phyloP scores from a whole-genome alignment of 768 basidiomycete genomes.

The Amanita muscaria region DNA sequence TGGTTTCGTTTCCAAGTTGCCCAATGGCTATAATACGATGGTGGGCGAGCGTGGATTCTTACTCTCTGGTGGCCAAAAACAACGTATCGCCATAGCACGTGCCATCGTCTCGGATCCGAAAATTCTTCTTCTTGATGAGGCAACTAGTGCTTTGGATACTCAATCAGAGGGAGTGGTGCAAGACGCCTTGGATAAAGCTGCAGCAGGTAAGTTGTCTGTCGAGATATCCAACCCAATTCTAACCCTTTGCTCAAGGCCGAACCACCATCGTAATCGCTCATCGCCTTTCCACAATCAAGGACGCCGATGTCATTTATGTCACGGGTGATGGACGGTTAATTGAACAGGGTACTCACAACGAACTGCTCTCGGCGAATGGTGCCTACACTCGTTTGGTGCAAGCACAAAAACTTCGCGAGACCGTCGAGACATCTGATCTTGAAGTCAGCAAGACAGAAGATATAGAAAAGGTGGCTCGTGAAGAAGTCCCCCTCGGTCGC shows the following conservation, averaged over 20 bases:
- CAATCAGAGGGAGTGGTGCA: slow-evolving; percentile 85
- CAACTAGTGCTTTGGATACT: slow-evolving; percentile 84
- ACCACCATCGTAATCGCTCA: slow-evolving; percentile 80
- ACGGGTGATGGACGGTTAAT: slow-evolving; percentile 83
- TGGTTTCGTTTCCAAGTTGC: slow-evolving; percentile 76
- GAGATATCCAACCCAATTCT: not conserved
- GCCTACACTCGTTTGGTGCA: slow-evolving; percentile 70
- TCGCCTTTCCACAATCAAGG: slow-evolving; percentile 76
- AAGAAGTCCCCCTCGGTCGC: slow-evolving; percentile 56
- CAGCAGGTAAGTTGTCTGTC: slow-evolving; percentile 48
- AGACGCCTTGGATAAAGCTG: slow-evolving; percentile 82
- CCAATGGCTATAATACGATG: slow-evolving; percentile 80
- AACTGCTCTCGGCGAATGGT: slow-evolving; percentile 53
- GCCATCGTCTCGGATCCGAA: slow-evolving; percentile 84
- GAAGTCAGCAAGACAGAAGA: slow-evolving; percentile 27
- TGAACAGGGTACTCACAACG: slow-evolving; percentile 71
- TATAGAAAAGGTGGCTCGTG: slow-evolving; percentile 45
- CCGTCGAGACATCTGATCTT: slow-evolving; percentile 18
- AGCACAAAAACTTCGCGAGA: slow-evolving; percentile 73
- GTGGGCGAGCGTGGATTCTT: slow-evolving; percentile 87
- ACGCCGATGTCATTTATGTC: slow-evolving; percentile 77
- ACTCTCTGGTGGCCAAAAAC: slow-evolving; percentile 79
- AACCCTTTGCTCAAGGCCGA: slow-evolving; percentile 48
- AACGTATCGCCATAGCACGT: slow-evolving; percentile 84
- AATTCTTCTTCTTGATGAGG: slow-evolving; percentile 84